Evolutionary conservation across 2,329 filamentous ascomycete species (phyloP).

Genomic region (Pestalotiopsis sp.): DNA sequence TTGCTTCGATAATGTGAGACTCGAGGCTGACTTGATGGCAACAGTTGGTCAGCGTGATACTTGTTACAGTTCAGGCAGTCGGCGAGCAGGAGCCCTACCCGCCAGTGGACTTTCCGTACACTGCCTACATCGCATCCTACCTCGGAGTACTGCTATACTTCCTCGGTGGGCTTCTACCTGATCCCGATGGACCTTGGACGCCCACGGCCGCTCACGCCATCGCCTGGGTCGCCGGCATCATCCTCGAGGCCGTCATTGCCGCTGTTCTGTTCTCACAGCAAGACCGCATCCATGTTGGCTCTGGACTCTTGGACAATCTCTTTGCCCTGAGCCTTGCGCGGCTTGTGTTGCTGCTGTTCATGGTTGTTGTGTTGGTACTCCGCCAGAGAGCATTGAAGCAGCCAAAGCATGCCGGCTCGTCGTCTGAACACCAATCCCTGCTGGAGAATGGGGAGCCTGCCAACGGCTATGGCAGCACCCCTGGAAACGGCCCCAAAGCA

Average conservation of each 20-base stretch:
- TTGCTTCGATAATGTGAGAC: background rate
- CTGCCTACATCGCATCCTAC: slow-evolving; percentile 44
- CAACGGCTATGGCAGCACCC: slow-evolving; percentile 29
- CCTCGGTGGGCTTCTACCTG: slow-evolving; percentile 42
- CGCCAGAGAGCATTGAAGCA: slow-evolving; percentile 35
- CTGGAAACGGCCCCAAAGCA: slow-evolving; percentile 13
- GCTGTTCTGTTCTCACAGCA: slow-evolving; percentile 35
- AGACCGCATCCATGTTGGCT: slow-evolving; percentile 30
- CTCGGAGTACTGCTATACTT: slow-evolving; percentile 45
- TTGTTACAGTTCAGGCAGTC: slow-evolving; percentile 36
- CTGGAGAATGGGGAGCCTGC: slow-evolving; percentile 40
- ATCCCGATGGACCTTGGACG: slow-evolving; percentile 47
- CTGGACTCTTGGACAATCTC: slow-evolving; percentile 31
- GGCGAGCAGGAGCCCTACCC: slow-evolving; percentile 18
- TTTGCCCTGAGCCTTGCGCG: slow-evolving; percentile 35
- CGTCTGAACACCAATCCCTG: slow-evolving; percentile 41
- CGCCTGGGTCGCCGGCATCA: slow-evolving; percentile 38
- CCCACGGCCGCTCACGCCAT: slow-evolving; percentile 38
- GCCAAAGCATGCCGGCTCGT: slow-evolving; percentile 29
- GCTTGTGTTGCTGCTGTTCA: slow-evolving; percentile 35
- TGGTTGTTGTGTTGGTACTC: slow-evolving; percentile 33
- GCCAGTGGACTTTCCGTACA: slow-evolving; percentile 38
- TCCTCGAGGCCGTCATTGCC: slow-evolving; percentile 39
- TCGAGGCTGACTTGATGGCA: background rate
- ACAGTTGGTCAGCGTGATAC: slow-evolving; percentile 35